A percentile compares a stretch with the other conserved stretches of the same genome.
Conservation (phyloP, 169 alveolate genomes). For the Cryptosporidium canis region DNA sequence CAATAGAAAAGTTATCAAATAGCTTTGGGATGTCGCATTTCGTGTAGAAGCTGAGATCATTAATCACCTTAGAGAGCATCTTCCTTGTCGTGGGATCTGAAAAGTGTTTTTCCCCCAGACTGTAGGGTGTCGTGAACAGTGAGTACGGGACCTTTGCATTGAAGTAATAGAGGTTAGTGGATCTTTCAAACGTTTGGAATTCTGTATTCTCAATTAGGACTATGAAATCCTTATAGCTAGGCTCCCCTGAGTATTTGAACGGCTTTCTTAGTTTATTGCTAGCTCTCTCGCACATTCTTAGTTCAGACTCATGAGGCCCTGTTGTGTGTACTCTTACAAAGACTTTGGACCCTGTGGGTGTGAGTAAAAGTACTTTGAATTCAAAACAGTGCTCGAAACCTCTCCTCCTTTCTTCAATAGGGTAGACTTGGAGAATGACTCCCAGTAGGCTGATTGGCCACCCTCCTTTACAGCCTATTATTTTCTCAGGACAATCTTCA, state of each 20-base stretch:
- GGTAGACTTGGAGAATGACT: conserved; percentile 21
- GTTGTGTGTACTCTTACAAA: conserved; percentile 37
- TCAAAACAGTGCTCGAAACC: conserved; percentile 54
- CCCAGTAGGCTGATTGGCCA: conserved; percentile 56
- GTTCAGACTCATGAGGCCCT: conserved; percentile 34
- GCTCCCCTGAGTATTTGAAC: background rate
- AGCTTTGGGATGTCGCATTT: conserved; percentile 23
- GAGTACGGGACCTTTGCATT: conserved; percentile 52
- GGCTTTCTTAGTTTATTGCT: background rate
- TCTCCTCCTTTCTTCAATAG: conserved; percentile 58
- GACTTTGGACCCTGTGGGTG: conserved; percentile 42
- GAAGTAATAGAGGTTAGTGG: conserved; percentile 33
- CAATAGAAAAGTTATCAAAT: background rate
- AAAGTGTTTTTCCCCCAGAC: background rate
- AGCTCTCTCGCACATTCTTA: conserved; percentile 45
- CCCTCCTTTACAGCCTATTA: conserved; percentile 19
- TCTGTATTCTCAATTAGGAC: conserved; percentile 29
- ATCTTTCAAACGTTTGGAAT: conserved; percentile 43
- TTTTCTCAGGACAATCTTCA: conserved; percentile 5
- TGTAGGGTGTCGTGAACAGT: conserved; percentile 23
- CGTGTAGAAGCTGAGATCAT: conserved; percentile 27
- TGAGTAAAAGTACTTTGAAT: conserved; percentile 15
- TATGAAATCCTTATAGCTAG: background rate
- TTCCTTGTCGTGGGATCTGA: background rate
- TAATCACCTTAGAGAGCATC: conserved; percentile 5